Evolutionary conservation across 768 basidiomycete species (phyloP).

Genomic region (Cystoderma amianthinum): DNA sequence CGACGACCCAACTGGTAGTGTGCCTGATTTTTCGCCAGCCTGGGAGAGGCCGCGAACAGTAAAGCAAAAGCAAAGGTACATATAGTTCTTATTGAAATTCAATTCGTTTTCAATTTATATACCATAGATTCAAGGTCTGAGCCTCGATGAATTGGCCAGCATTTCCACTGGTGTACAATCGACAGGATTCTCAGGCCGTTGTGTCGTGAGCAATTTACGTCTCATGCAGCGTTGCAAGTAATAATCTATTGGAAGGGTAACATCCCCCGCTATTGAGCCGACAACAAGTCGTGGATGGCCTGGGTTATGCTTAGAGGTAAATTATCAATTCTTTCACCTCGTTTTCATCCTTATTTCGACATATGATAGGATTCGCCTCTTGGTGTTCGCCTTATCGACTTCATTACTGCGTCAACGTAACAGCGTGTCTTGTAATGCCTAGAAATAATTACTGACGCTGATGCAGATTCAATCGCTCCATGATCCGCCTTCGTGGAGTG

Average conservation of each 20-base stretch:
- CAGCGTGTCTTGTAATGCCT: slow-evolving; percentile 22
- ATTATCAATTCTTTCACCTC: too few species aligned
- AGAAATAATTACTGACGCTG: too few species aligned
- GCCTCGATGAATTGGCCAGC: too few species aligned
- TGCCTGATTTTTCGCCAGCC: slow-evolving; percentile 44
- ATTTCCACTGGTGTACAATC: slow-evolving; percentile 41
- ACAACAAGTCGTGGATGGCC: slow-evolving; percentile 22
- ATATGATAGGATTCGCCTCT: slow-evolving; percentile 51
- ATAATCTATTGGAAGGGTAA: slow-evolving; percentile 22
- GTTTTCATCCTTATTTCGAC: too few species aligned
- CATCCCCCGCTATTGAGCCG: slow-evolving; percentile 21
- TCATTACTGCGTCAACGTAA: slow-evolving; percentile 57
- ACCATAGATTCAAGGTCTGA: slow-evolving; percentile 12
- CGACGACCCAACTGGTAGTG: slow-evolving; percentile 4
- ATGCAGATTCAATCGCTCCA: slow-evolving; percentile 34
- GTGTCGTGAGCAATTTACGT: slow-evolving; percentile 26
- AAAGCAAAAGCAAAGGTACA: slow-evolving; percentile 52
- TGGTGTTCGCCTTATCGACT: slow-evolving; percentile 55
- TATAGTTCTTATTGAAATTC: slow-evolving; percentile 3
- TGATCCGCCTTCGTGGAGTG: too few species aligned
- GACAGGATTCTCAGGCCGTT: slow-evolving; percentile 27
- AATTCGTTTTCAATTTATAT: neutral
- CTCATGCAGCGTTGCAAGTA: neutral
- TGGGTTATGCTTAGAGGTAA: too few species aligned
- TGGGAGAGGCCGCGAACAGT: slow-evolving; percentile 53